phyloP scores from a whole-genome alignment of 225 moss, liverwort and hornwort genomes.

The Physcomitrellopsis africana region DNA sequence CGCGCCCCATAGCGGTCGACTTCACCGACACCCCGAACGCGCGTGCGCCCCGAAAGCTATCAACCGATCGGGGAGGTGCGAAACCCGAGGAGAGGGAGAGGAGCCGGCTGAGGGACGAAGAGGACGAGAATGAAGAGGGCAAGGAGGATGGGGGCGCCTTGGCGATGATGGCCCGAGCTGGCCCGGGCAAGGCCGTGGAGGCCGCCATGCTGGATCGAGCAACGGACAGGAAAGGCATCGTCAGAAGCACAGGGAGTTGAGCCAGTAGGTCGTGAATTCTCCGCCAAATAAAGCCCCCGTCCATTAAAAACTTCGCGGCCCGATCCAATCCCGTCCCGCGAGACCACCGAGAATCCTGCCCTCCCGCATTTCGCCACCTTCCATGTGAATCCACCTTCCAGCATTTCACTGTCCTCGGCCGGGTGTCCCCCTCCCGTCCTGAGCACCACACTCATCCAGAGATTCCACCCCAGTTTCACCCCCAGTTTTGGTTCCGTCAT shows the following conservation, averaged over 20 bases:
- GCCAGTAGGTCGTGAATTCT: background rate
- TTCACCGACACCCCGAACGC: background rate
- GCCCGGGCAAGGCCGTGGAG: background rate
- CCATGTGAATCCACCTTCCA: too few relatives aligned
- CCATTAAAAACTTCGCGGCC: too few relatives aligned
- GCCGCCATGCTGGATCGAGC: slow-evolving; percentile 13
- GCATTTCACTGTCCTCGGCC: too few relatives aligned
- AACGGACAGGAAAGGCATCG: background rate
- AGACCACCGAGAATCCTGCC: background rate
- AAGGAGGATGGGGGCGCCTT: background rate
- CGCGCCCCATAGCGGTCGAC: slow-evolving; percentile 43
- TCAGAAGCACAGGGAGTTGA: background rate
- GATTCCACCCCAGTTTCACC: too few relatives aligned
- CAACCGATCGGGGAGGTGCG: background rate
- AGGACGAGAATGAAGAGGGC: background rate
- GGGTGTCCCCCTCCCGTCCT: too few relatives aligned
- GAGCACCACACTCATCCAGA: too few relatives aligned
- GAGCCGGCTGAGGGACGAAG: background rate
- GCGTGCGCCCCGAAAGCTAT: background rate
- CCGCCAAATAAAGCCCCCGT: too few relatives aligned
- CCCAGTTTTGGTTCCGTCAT: too few relatives aligned
- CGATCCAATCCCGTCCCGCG: background rate
- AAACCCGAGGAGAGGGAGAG: background rate
- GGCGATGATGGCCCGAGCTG: background rate
- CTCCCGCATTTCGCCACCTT: background rate